These are phyloP conservation scores for Geranium brycei DNA, from an alignment of 345 rosid species.

Conservation along the genomic window DNA sequence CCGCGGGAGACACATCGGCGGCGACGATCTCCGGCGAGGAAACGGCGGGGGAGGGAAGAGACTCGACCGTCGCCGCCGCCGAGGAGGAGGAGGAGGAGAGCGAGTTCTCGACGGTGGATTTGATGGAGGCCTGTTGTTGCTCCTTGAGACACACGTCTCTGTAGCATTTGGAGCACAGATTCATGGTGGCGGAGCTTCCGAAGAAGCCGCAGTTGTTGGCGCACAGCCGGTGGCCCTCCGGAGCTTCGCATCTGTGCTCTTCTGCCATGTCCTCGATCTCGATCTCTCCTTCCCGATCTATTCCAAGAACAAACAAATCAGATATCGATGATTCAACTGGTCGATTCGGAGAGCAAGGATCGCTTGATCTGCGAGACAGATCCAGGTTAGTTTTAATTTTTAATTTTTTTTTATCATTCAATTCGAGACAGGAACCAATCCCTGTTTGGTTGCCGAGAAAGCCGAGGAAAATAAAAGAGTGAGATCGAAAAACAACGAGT, in stretches of 20 bases:
- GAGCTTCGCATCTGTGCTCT: neutral
- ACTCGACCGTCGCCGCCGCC: neutral
- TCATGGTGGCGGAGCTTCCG: conserved; percentile 18
- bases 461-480: neutral
- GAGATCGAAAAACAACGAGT: neutral
- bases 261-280: neutral
- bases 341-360: neutral
- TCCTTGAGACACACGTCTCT: conserved; percentile 15
- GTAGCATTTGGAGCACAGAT: neutral
- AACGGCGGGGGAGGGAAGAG: neutral
- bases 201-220: conserved; percentile 24
- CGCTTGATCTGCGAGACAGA: neutral
- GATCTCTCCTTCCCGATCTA: neutral
- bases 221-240: neutral
- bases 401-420: neutral
- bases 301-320: neutral
- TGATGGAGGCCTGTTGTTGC: conserved; percentile 13
- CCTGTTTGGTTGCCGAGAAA: neutral
- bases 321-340: neutral
- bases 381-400: neutral
- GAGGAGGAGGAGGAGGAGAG: conserved; percentile 5
- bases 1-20: neutral
- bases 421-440: neutral
- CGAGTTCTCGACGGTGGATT: neutral
- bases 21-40: neutral